Base-by-base conservation (phyloP, 129 eudicot species). In the Chrysanthemum lavandulifolium region DNA sequence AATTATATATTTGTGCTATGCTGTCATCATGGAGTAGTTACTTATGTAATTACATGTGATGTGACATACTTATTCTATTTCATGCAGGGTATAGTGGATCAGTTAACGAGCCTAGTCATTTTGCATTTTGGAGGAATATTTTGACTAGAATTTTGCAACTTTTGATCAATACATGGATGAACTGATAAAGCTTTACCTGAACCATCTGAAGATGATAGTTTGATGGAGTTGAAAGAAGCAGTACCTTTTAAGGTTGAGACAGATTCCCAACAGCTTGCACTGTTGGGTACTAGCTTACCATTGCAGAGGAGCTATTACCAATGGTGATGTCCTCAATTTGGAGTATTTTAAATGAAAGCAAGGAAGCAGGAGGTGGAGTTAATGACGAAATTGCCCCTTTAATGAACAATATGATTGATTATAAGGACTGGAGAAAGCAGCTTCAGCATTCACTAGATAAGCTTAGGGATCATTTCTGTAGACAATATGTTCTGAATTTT, bases 391-490 rank as follows among this genome's bases (percentile, higher is more conserved):
- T 67, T 18, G 58, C 82, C 64, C n/a, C 92, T 51, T 15, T 87
- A 18, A 69, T 69, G 72, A 81, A 71, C 61, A 82, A 51, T 64
- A 76, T 51, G 68, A 48, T 93, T 36, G 98, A 94, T 65, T 86
- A 84, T 60, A 94, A 88, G 82, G 99, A 94, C 43, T 94, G 99
- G 96, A 90, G 89, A 33, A 93, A 96, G 52, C 93, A 88, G 52
- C 89, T 94, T 81, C 99, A 94, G 66, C 91, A 86, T 81, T 86
- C 97, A 40, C 68, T 90, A 69, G 99, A 94, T 82, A 90, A 90
- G 81, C 91, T 94, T 45, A 84, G 89, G 76, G 96, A 94, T 83
- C 83, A 88, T 81, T 94, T 88, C 74, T 94, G 99, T 73, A 80
- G 89, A 75, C 99, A 94, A 43, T 94, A 94, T 76, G 97, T 94